Evolutionary conservation across 1,139 yeast species (phyloP).

Genomic region (Suhomyces maxii): DNA sequence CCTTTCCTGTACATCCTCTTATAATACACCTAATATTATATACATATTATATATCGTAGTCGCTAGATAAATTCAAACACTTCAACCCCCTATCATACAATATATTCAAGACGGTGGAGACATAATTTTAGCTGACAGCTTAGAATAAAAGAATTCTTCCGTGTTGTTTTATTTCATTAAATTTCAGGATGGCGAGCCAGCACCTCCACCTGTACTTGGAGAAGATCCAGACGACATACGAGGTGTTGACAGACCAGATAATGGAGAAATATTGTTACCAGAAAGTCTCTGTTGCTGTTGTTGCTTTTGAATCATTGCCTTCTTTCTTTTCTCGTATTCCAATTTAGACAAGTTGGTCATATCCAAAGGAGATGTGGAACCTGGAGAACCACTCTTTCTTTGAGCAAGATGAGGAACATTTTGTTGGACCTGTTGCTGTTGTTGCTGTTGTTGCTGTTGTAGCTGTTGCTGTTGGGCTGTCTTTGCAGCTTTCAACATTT

Average conservation of each 20-base stretch:
- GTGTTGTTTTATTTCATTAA: too few species aligned
- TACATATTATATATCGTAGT: too few species aligned
- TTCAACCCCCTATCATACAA: too few species aligned
- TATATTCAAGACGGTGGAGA: too few species aligned
- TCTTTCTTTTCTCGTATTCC: conserved; percentile 32
- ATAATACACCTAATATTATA: too few species aligned
- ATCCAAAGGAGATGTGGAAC: conserved; percentile 20
- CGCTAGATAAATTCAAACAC: too few species aligned
- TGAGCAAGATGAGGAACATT: conserved; percentile 8
- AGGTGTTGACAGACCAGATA: conserved; percentile 8
- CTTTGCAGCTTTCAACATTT: conserved; percentile 38
- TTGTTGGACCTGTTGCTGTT: conserved; percentile 23
- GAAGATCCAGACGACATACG: conserved; percentile 10
- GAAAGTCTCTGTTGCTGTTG: conserved; percentile 12
- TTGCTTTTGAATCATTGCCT: conserved; percentile 28
- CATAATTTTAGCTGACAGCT: too few species aligned
- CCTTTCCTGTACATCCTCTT: too few species aligned
- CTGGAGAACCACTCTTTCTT: conserved; percentile 9
- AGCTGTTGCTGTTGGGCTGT: conserved; percentile 33
- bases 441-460: conserved; percentile 27
- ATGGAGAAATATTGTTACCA: conserved; percentile 8
- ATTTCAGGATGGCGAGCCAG: not conserved
- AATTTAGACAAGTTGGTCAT: conserved; percentile 23
- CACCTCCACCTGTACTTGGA: conserved; percentile 3
- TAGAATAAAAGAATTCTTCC: too few species aligned